These are phyloP conservation scores for Capsicum chinense DNA, from an alignment of 257 asterid species.

Conservation along the genomic window DNA sequence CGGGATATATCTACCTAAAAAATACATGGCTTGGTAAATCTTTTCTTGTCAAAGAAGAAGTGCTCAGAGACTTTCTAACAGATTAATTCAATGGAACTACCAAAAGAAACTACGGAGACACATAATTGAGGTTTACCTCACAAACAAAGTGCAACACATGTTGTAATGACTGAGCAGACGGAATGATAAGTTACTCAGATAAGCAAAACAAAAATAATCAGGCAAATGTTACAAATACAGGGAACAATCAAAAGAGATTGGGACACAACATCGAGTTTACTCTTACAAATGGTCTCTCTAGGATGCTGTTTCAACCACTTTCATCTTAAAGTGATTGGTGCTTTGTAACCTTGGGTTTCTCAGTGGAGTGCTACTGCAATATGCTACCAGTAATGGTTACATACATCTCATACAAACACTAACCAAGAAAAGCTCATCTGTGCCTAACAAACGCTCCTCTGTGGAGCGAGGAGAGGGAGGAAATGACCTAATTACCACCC, in stretches of 20 bases:
- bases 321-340: neutral
- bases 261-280: neutral
- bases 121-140: neutral
- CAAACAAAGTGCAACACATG: neutral
- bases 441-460: neutral
- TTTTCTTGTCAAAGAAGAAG: slow-evolving; percentile 13
- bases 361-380: neutral
- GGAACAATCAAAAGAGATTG: neutral
- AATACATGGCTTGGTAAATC: neutral
- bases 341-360: neutral
- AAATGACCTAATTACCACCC: neutral
- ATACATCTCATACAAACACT: neutral
- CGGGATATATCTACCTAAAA: too few species aligned
- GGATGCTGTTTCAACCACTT: neutral
- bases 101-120: neutral
- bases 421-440: neutral
- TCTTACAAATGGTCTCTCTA: neutral
- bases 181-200: neutral
- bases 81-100: neutral
- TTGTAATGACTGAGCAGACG: neutral
- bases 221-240: neutral
- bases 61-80: neutral
- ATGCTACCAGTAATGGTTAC: neutral
- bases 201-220: neutral
- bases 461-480: neutral